A percentile compares a stretch with the other conserved stretches of the same genome.
phyloP scores from a whole-genome alignment of 176 grass and related monocot species.

The Triticum dicoccoides region DNA sequence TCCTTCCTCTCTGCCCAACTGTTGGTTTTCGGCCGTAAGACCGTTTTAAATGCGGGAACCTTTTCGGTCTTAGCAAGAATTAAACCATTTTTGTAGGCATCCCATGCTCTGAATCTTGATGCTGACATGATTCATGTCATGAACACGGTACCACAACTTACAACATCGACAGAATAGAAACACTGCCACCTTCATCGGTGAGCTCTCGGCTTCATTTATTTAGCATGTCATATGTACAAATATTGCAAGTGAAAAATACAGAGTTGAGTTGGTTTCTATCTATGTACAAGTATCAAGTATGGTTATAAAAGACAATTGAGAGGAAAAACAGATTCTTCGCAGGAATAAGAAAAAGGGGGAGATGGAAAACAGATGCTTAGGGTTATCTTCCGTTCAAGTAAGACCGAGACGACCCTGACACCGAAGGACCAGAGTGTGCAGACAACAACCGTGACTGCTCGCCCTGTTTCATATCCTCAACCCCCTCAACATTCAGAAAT shows the following conservation, averaged over 20 bases:
- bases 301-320: background rate
- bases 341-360: background rate
- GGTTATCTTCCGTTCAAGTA: constrained; percentile 60
- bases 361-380: background rate
- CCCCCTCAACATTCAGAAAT: constrained; percentile 50
- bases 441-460: constrained; percentile 52
- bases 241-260: background rate
- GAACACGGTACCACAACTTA: background rate
- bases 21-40: too few species aligned
- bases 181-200: background rate
- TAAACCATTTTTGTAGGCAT: background rate
- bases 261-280: background rate
- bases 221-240: background rate
- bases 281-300: constrained; percentile 15
- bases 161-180: background rate
- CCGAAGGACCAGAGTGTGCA: constrained; percentile 34
- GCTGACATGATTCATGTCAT: constrained; percentile 3
- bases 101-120: background rate
- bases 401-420: constrained; percentile 64
- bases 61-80: too few species aligned
- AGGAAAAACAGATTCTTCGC: background rate
- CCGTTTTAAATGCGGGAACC: too few species aligned
- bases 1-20: too few species aligned
- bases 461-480: constrained; percentile 45
- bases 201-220: constrained; percentile 3